Conservation (phyloP, 768 basidiomycete genomes). For the Termitomyces sp. region DNA sequence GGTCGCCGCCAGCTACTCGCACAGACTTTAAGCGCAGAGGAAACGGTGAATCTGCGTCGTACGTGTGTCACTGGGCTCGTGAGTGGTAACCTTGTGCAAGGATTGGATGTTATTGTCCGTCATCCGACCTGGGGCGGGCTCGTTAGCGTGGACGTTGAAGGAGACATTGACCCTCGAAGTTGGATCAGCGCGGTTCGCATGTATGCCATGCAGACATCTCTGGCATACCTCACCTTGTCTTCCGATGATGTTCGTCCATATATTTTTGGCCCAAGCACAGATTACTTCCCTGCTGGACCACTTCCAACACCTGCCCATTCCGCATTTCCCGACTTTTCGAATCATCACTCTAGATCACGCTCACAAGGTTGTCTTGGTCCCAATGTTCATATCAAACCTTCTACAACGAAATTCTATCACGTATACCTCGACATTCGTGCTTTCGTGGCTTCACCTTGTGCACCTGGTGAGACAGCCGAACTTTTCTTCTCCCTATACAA, state of each 20-base stretch:
- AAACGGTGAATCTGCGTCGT: slow-evolving; percentile 72
- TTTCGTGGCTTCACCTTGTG: slow-evolving; percentile 86
- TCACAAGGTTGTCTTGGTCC: slow-evolving; percentile 28
- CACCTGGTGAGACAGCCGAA: slow-evolving; percentile 89
- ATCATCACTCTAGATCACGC: slow-evolving; percentile 30
- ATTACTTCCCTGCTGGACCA: slow-evolving; percentile 39
- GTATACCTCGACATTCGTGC: slow-evolving; percentile 87
- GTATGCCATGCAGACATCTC: slow-evolving; percentile 83
- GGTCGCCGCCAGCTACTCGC: slow-evolving; percentile 89
- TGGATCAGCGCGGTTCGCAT: slow-evolving; percentile 89
- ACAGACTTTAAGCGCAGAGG: slow-evolving; percentile 81
- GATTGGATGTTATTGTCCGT: slow-evolving; percentile 92
- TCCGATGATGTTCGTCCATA: slow-evolving; percentile 36
- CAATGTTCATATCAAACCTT: slow-evolving; percentile 26
- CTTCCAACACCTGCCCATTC: slow-evolving; percentile 62
- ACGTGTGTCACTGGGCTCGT: slow-evolving; percentile 89
- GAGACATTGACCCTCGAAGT: slow-evolving; percentile 71
- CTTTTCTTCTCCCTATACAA: slow-evolving; percentile 92
- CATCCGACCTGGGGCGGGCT: slow-evolving; percentile 89
- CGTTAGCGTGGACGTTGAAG: slow-evolving; percentile 86
- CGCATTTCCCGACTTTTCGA: slow-evolving; percentile 57
- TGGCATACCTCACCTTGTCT: slow-evolving; percentile 68
- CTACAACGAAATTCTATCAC: slow-evolving; percentile 76
- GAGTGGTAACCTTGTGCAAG: slow-evolving; percentile 86
- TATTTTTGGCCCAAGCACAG: slow-evolving; percentile 36